Conservation (phyloP, 2,329 filamentous ascomycete species). For the Graphilbum fragrans region DNA sequence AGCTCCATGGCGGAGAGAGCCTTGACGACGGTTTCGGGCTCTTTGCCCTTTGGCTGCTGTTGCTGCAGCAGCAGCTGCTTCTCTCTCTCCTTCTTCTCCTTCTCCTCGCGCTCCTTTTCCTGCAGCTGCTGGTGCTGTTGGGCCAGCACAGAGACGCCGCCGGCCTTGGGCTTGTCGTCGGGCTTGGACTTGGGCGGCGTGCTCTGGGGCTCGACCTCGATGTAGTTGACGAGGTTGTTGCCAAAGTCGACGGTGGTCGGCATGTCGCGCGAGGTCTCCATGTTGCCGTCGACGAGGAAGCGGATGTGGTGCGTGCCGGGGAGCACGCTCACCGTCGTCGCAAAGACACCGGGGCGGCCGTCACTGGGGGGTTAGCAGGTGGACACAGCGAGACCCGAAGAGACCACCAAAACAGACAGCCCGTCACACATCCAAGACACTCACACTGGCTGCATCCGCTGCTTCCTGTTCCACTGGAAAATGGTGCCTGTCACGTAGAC, state of each 20-base stretch:
- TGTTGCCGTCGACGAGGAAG: conserved; percentile 88
- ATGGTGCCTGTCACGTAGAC: conserved; percentile 97
- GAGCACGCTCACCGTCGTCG: conserved; percentile 68
- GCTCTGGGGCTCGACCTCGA: conserved; percentile 78
- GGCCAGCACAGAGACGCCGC: neutral
- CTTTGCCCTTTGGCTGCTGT: no score
- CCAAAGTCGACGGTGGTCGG: conserved; percentile 96
- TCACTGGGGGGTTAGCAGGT: conserved; percentile 23
- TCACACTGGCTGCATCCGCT: conserved; percentile 74
- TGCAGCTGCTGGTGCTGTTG: neutral
- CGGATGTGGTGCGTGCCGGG: conserved; percentile 95
- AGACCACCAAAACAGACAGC: neutral
- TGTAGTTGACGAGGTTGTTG: conserved; percentile 96
- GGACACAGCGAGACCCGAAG: neutral
- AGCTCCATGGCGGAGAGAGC: conserved; percentile 6
- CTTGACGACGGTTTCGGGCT: neutral
- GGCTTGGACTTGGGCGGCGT: conserved; percentile 25
- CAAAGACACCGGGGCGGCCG: conserved; percentile 51
- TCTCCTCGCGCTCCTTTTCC: neutral
- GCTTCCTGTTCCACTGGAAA: conserved; percentile 94
- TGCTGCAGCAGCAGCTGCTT: neutral
- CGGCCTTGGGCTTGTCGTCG: neutral
- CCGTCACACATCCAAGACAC: conserved; percentile 15
- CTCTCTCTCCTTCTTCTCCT: neutral
- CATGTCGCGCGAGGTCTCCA: conserved; percentile 75